Conservation (phyloP, 768 basidiomycete genomes). For the Pleurotus eryngii region DNA sequence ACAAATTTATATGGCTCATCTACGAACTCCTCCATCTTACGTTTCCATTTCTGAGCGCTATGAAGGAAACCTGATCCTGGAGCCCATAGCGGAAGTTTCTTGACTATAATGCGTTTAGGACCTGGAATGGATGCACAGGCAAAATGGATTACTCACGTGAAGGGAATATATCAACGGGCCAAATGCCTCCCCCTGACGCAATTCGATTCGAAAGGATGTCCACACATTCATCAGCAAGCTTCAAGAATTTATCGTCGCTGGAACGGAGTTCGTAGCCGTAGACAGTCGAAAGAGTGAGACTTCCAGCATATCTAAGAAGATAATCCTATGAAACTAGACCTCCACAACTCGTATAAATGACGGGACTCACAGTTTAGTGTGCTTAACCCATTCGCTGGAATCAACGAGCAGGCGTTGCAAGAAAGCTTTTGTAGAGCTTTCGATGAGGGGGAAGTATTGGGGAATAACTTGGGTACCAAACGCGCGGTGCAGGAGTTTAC, state of each 20-base stretch:
- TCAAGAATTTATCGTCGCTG: constrained; percentile 25
- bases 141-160: constrained; percentile 9
- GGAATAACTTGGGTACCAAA: constrained; percentile 51
- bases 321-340: constrained; percentile 19
- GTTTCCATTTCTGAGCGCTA: constrained; percentile 39
- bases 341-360: constrained; percentile 23
- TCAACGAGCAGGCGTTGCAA: constrained; percentile 50
- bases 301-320: constrained; percentile 24
- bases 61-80: constrained; percentile 42
- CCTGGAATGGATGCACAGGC: neutral
- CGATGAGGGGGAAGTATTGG: constrained; percentile 54
- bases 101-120: constrained; percentile 9
- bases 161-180: constrained; percentile 33
- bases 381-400: constrained; percentile 20
- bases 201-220: constrained; percentile 22
- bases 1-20: constrained; percentile 15
- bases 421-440: constrained; percentile 54
- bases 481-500: constrained; percentile 64
- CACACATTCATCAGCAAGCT: constrained; percentile 24
- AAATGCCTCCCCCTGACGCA: constrained; percentile 27
- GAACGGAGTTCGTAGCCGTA: constrained; percentile 41
- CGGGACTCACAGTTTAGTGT: constrained; percentile 9
- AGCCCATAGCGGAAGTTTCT: constrained; percentile 22
- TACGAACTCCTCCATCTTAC: constrained; percentile 13
- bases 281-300: constrained; percentile 37